A percentile compares a stretch with the other conserved stretches of the same genome.
Evolutionary conservation across 352 stramenopile genomes (phyloP).

Genomic region (Globisporangium solare): DNA sequence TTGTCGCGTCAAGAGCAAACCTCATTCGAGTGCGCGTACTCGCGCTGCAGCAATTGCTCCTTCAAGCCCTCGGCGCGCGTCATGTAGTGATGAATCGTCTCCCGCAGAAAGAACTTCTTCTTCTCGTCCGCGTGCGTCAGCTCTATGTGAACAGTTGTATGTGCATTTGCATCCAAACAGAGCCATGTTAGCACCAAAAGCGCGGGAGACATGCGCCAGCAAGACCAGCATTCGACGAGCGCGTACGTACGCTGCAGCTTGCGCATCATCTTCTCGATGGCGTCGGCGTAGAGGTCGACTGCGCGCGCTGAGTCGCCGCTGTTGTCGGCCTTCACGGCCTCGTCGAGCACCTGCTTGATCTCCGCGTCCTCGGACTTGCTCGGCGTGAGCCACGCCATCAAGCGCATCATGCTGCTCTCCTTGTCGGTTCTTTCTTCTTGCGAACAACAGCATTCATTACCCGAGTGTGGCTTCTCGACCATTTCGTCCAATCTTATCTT

Average conservation of each 20-base stretch:
- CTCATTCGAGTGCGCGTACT: not conserved
- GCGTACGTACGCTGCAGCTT: constrained; percentile 47
- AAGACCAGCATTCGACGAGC: not conserved
- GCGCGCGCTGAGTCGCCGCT: constrained; percentile 35
- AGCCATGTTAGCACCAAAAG: not conserved
- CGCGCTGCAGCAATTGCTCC: constrained; percentile 8
- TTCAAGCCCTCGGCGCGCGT: constrained; percentile 70
- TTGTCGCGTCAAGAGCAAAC: not conserved
- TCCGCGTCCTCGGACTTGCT: constrained; percentile 27
- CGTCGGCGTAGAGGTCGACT: constrained; percentile 64
- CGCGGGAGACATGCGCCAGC: no score
- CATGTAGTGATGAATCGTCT: constrained; percentile 81
- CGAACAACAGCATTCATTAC: not conserved
- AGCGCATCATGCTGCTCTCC: constrained; percentile 10
- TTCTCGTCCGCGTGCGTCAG: constrained; percentile 28
- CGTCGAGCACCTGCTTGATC: constrained; percentile 45
- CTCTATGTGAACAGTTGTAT: constrained; percentile 17
- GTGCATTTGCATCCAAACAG: constrained; percentile 2
- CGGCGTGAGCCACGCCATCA: constrained; percentile 9
- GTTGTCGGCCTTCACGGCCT: constrained; percentile 53
- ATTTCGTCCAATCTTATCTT: not conserved
- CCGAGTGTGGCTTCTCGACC: not conserved
- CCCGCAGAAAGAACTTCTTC: constrained; percentile 18
- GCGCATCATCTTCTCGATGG: constrained; percentile 74
- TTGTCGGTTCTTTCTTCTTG: constrained; percentile 10